Conservation (phyloP, 2,329 filamentous ascomycete species). For the Fusarium floridanum region DNA sequence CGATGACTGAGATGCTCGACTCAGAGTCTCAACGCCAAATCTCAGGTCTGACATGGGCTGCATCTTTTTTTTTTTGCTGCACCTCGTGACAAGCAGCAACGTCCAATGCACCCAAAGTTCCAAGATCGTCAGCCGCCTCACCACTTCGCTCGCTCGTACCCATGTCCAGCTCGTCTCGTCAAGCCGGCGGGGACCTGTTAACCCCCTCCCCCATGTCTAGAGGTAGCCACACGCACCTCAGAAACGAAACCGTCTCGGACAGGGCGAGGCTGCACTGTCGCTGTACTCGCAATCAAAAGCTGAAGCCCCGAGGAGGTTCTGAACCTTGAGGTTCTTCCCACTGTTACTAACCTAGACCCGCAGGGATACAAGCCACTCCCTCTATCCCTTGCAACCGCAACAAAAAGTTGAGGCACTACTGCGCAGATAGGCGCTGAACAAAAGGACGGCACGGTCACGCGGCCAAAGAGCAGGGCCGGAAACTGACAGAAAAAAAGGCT, state of each 20-base stretch:
- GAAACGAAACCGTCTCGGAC: constrained; percentile 34
- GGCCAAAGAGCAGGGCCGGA: constrained; percentile 14
- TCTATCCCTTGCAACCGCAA: constrained; percentile 15
- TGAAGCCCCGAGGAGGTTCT: constrained; percentile 2
- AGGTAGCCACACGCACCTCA: constrained; percentile 3
- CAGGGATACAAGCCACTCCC: constrained; percentile 6
- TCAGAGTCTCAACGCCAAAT: constrained; percentile 18
- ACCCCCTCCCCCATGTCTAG: background rate
- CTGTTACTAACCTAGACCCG: background rate
- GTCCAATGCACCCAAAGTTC: constrained; percentile 19
- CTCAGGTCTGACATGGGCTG: constrained; percentile 30
- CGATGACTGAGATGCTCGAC: background rate
- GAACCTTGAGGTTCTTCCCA: constrained; percentile 4
- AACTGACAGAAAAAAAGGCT: constrained; percentile 21
- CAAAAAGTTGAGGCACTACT: constrained; percentile 7
- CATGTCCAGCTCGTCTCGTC: constrained; percentile 37
- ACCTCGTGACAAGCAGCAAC: constrained; percentile 27
- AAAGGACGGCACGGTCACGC: constrained; percentile 17
- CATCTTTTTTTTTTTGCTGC: constrained; percentile 33
- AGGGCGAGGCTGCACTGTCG: constrained; percentile 20
- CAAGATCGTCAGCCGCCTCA: constrained; percentile 30
- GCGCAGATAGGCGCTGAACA: constrained; percentile 2
- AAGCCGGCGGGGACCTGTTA: constrained; percentile 8
- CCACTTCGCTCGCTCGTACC: constrained; percentile 11
- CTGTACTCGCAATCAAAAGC: constrained; percentile 15